Evolutionary conservation across 2,329 filamentous ascomycete genomes (phyloP), one percentile per base, ranked within the genome.

Genomic region (Coleophoma crateriformis): DNA sequence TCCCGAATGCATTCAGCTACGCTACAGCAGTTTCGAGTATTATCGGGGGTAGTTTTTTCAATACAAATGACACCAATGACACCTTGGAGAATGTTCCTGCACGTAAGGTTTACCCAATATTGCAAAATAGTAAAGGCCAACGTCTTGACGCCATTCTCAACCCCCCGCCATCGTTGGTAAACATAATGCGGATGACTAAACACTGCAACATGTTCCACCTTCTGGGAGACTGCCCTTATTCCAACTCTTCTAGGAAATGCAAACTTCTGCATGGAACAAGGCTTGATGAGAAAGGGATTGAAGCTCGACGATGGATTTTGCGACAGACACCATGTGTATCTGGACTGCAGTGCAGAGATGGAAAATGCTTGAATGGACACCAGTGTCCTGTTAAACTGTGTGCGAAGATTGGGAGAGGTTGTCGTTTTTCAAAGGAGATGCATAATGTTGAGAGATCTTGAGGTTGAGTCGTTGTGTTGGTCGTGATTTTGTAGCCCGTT

Each of bases 391-490:
- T 50, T 19, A 53, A 46, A 27, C 17, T n/a, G 7, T 53, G 51
- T 43, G n/a, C 39, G 12, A 50, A 37, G 17, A 51, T 48, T 27
- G 51, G 49, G 17, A 50, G 32, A 22, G 45, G 44, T 45, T 53
- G 51, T 39, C 34, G 49, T n/a, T 53, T 50, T 27, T 14, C 27
- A 3, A 40, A 20, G n/a, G 51, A 53, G 41, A 48, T 53, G 51
- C 51, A 53, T 42, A 35, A 38, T 34, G 40, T 53, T 42, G 48
- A 51, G 37, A 50, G 48, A n/a, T 45, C 43, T 50, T 51, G 45
- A 53, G 35, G 40, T 39, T 47, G 19, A 19, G 19, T 19, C 19
- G 19, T 19, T 19, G 19, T 19, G 3, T 19, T 19, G 3, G 19
- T 19, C 19, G 19, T 19, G 19, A 19, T 2, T 19, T 19, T 19